phyloP scores from a whole-genome alignment of 2,329 filamentous ascomycete species.

The Fusarium continuum region DNA sequence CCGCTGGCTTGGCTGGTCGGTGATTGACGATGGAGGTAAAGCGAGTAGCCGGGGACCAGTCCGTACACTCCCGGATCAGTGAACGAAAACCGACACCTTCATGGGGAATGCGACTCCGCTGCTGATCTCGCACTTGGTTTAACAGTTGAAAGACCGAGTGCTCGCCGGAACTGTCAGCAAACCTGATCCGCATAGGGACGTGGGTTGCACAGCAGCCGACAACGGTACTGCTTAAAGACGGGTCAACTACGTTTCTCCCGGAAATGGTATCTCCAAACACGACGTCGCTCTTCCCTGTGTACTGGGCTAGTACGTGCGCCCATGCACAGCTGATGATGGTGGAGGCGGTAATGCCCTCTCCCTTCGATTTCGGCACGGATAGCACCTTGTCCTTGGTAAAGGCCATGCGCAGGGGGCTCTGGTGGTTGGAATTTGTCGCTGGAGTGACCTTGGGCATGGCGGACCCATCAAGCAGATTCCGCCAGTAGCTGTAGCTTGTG shows the following conservation, averaged over 20 bases:
- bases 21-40: neutral
- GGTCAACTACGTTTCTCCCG: neutral
- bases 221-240: neutral
- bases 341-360: neutral
- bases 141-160: neutral
- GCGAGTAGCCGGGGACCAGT: neutral
- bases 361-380: neutral
- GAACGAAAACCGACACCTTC: neutral
- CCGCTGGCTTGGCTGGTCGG: neutral
- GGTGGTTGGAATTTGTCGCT: neutral
- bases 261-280: neutral
- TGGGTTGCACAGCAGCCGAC: neutral
- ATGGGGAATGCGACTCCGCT: neutral
- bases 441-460: neutral
- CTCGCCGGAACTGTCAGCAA: neutral
- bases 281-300: neutral
- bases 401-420: neutral
- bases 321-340: slow-evolving; percentile 1
- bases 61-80: neutral
- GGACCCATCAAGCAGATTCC: neutral
- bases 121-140: neutral
- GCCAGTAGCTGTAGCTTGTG: neutral
- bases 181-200: neutral
- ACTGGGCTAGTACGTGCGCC: slow-evolving; percentile 1
- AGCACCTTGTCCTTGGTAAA: neutral